Base-by-base conservation (phyloP, 2,329 filamentous ascomycete genomes). In the Alternaria arborescens region DNA sequence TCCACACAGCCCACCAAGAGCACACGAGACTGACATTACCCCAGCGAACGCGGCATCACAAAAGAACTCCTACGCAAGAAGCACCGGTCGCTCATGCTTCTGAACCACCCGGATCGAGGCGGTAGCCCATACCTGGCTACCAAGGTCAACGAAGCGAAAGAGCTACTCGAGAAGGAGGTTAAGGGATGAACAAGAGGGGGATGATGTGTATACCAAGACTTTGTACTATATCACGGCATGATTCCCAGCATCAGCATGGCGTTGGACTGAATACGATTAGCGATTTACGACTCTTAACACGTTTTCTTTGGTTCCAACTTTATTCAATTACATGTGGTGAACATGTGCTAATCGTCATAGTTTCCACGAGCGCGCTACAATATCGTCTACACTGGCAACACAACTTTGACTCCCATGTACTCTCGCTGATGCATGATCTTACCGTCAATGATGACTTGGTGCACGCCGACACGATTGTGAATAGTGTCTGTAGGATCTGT, bases 121-220 rank as follows among this genome's bases (percentile, higher is more conserved):
- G 95, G 95, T 40, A 97, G 93, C 77, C 95, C 95, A 8, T 99
- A 98, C 78, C 83, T 99, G 44, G 95, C 95, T 14, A 97, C 94
- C 55, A 99, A 99, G 81, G 91, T 99, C 77, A 99, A 99, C 82
- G 95, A 99, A 80, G 95, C 95, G 40, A 99, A 99, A 81, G 94
- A 98, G 78, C 88, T 98, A 65, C 78, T 99, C 69, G 95, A 99
- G 78, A 97, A 97, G 81, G 75, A 78, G 48, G 62, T 77, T 2
- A 78, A 78, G 61, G 73, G 71, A 38, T 38, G 11, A 11, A 3
- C 26, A 34, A 34, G 28, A 54, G 26, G 34, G 43, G 30, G 32
- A 40, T 24, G n/a, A 56, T 32, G 20, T 66, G 60, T 68, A 65
- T 67, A 65, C 46, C 43, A 67, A 67, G 58, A 65, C 46, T 61